Evolutionary conservation across 2,329 filamentous ascomycete species (phyloP).

Genomic region (Fusarium pseudonygamai): DNA sequence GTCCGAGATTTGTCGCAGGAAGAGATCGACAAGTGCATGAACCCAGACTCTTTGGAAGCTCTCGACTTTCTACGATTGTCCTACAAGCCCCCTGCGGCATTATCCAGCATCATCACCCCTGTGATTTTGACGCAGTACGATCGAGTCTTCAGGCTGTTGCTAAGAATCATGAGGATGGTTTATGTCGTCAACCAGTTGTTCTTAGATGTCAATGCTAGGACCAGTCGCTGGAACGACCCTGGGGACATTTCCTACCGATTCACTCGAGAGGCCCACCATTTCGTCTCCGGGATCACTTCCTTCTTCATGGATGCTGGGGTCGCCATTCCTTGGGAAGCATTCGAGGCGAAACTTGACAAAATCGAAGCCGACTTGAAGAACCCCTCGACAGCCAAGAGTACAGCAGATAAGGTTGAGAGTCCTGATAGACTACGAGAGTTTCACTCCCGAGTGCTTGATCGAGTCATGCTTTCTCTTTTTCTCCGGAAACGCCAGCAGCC

Average conservation of each 20-base stretch:
- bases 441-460: conserved; percentile 78
- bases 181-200: conserved; percentile 76
- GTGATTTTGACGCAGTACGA: conserved; percentile 82
- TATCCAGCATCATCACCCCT: conserved; percentile 78
- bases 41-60: conserved; percentile 83
- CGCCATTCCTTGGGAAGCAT: conserved; percentile 74
- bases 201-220: conserved; percentile 60
- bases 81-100: conserved; percentile 78
- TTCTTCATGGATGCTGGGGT: conserved; percentile 87
- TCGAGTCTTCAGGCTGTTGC: conserved; percentile 79
- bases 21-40: conserved; percentile 84
- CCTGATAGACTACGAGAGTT: conserved; percentile 73
- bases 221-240: conserved; percentile 47
- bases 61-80: conserved; percentile 92
- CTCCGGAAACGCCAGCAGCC: conserved; percentile 79
- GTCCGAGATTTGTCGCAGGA: conserved; percentile 81
- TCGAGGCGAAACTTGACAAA: conserved; percentile 71
- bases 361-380: conserved; percentile 67
- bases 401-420: conserved; percentile 54
- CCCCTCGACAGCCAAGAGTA: conserved; percentile 48
- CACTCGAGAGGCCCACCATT: conserved; percentile 80
- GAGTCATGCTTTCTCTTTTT: conserved; percentile 77
- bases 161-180: conserved; percentile 81
- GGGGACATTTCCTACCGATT: conserved; percentile 65
- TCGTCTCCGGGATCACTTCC: conserved; percentile 75